Percentiles rank a stretch among this genome's conserved stretches.
These are phyloP conservation scores for Aspergillus arachidicola DNA, from an alignment of 2,329 filamentous ascomycete genomes.

Conservation along the genomic window DNA sequence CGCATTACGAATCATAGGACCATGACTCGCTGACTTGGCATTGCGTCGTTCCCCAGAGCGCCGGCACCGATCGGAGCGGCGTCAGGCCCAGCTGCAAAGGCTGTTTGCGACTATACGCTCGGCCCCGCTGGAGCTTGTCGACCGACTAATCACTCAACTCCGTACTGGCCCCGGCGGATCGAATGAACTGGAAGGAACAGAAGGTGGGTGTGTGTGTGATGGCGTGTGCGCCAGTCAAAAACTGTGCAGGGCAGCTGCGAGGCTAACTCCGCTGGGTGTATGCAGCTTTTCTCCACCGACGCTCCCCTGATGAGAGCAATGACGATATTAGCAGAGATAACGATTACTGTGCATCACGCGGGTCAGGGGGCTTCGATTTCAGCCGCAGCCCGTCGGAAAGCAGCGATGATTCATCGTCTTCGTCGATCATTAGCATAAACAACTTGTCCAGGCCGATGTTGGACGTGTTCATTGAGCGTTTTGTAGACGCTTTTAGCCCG, in stretches of 20 bases:
- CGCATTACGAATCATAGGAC: neutral
- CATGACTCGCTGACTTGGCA: neutral
- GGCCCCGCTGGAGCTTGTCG: slow-evolving; percentile 34
- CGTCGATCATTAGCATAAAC: slow-evolving; percentile 26
- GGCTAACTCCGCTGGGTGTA: neutral
- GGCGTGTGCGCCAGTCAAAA: neutral
- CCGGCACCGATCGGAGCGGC: slow-evolving; percentile 24
- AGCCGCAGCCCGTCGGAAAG: slow-evolving; percentile 22
- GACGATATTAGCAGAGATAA: slow-evolving; percentile 15
- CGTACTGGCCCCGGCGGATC: slow-evolving; percentile 25
- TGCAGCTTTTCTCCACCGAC: neutral
- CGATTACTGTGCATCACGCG: slow-evolving; percentile 11
- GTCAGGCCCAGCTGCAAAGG: slow-evolving; percentile 33
- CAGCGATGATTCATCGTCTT: slow-evolving; percentile 27
- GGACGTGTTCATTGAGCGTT: slow-evolving; percentile 42
- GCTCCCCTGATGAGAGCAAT: slow-evolving; percentile 7
- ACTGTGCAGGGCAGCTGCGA: neutral
- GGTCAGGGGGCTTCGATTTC: slow-evolving; percentile 1
- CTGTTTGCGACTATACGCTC: slow-evolving; percentile 39
- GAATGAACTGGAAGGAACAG: slow-evolving; percentile 26
- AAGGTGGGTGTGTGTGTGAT: slow-evolving; percentile 23
- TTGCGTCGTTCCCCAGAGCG: slow-evolving; percentile 12
- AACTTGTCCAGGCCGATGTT: slow-evolving; percentile 28
- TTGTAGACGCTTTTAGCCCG: slow-evolving; percentile 44
- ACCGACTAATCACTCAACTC: slow-evolving; percentile 34